Percentiles rank a stretch among this genome's conserved stretches.
Conservation (phyloP, 306 rosid genomes). For the Hylodesmum podocarpum region DNA sequence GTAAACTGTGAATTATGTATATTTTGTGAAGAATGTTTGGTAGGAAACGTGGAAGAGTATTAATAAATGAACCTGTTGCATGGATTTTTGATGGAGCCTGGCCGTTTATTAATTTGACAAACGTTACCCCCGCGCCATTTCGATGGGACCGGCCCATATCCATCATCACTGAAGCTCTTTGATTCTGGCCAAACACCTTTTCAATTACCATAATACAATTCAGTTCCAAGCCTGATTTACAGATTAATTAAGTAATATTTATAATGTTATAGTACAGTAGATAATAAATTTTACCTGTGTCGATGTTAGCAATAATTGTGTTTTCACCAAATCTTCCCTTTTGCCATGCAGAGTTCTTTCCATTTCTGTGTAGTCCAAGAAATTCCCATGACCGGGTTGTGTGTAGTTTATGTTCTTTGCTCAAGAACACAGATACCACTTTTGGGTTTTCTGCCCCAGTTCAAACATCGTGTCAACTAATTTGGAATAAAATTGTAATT, state of each 20-base stretch:
- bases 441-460: constrained; percentile 2
- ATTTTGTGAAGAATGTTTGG: too few species aligned
- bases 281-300: not conserved
- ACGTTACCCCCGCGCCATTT: constrained; percentile 47
- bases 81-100: not conserved
- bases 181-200: constrained; percentile 73
- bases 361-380: constrained; percentile 21
- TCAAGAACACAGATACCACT: constrained; percentile 54
- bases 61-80: not conserved
- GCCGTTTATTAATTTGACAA: constrained; percentile 23
- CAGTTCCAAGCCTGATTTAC: too few species aligned
- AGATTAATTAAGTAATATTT: too few species aligned
- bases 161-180: constrained; percentile 51
- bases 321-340: constrained; percentile 31
- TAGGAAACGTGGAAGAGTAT: too few species aligned
- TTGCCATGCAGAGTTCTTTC: constrained; percentile 16
- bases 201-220: not conserved
- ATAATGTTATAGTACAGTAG: not conserved
- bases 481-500: not conserved
- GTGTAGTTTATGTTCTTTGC: constrained; percentile 41
- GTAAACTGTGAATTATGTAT: too few species aligned
- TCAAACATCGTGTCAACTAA: not conserved
- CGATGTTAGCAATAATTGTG: constrained; percentile 18
- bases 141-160: constrained; percentile 53
- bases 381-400: constrained; percentile 68